Base-by-base conservation (phyloP, 169 alveolate species). In the Neospora caninum region DNA sequence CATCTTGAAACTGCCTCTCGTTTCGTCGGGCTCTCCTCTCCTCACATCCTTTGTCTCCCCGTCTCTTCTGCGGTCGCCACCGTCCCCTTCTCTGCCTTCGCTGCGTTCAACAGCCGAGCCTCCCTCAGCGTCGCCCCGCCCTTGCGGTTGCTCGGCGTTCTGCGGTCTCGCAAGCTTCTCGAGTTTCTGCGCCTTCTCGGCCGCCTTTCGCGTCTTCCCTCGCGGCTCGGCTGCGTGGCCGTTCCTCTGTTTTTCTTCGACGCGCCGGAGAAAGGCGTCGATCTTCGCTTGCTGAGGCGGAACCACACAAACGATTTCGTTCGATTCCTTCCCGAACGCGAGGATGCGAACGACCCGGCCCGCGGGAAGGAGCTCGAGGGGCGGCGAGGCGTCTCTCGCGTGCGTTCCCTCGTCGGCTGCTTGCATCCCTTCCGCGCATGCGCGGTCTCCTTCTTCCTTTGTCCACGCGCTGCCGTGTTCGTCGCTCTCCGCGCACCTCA, bases 251-350 rank as follows among this genome's bases (percentile, higher is more conserved):
- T 64, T 64, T 43, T 38, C 86, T 18, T 25, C n/a, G 31, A 36
- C 4, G 10, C 86, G 86, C 42, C 42, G 27, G 43, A 78, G 86
- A n/a, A 36, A 78, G 7, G 86, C 86, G 82, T 91, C 42, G 43
- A 91, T 45, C 80, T 42, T 69, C 42, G 31, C 80, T 18, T 86
- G 80, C 92, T 86, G 92, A 22, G 70, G 80, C 45, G 92, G 49
- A 25, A 86, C 16, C 45, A 49, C 53, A 25, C 89, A 82, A 31
- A 82, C 89, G 38, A 82, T 29, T 31, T 43, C 69, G n/a, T 20
- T 42, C 41, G 89, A 39, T 0, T 38, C 89, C 13, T 27, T 13
- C 0, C 67, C 67, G 31, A 9, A 6, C 53, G 64, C 58, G 7
- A 82, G 64, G 10, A 82, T 38, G 9, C 89, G 89, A 0, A 82